Evolutionary conservation across 768 basidiomycete species (phyloP).

Genomic region (Aureoboletus auriporus): DNA sequence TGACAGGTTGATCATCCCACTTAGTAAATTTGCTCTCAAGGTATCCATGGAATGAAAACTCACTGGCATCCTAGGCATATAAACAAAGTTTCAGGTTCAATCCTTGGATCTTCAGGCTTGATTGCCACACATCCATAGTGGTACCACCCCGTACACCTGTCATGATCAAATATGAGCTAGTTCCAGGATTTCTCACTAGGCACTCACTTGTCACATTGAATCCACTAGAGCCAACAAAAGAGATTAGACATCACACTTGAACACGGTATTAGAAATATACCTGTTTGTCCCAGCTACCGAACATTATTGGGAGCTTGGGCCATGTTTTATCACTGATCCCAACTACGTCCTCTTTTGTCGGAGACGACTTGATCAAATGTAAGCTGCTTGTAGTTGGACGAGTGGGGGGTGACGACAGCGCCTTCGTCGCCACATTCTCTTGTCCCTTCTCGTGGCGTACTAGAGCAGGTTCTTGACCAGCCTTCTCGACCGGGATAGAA

Average conservation of each 20-base stretch:
- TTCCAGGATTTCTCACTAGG: neutral
- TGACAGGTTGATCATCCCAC: neutral
- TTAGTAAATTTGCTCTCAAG: neutral
- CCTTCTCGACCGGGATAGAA: neutral
- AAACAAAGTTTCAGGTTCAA: conserved; percentile 30
- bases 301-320: conserved; percentile 10
- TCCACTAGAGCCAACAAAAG: conserved; percentile 19
- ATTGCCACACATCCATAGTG: conserved; percentile 51
- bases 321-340: conserved; percentile 1
- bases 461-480: neutral
- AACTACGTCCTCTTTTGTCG: neutral
- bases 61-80: conserved; percentile 42
- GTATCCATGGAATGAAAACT: neutral
- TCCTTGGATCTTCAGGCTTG: conserved; percentile 32
- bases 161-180: neutral
- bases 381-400: neutral
- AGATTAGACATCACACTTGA: neutral
- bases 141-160: conserved; percentile 45
- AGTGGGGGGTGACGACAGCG: neutral
- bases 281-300: conserved; percentile 23
- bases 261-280: conserved; percentile 1
- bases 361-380: neutral
- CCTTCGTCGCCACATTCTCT: neutral
- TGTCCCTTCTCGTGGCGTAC: neutral
- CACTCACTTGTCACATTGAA: conserved; percentile 34